A percentile compares a stretch with the other conserved stretches of the same genome.
Conservation (phyloP, 2,329 filamentous ascomycete species). For the Zymoseptoria passerinii region DNA sequence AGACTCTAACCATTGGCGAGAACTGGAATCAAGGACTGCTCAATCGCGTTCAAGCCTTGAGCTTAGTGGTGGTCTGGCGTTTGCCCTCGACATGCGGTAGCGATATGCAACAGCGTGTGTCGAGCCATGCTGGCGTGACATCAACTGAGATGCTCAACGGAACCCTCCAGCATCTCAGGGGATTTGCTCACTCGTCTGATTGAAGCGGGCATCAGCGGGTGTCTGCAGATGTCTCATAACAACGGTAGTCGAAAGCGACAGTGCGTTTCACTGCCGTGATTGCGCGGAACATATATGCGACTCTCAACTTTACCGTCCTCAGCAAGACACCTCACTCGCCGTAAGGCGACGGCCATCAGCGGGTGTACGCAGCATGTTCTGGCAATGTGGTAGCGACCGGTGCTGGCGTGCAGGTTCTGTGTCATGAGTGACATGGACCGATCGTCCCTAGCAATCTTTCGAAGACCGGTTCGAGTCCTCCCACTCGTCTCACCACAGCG, state of each 20-base stretch:
- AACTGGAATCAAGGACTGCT: background rate
- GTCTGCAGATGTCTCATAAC: background rate
- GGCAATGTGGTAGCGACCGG: background rate
- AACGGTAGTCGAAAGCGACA: background rate
- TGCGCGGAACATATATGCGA: background rate
- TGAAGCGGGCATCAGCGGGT: background rate
- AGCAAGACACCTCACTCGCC: background rate
- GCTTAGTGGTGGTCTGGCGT: background rate
- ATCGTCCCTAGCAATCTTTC: background rate
- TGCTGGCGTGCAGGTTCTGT: background rate
- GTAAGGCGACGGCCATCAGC: background rate
- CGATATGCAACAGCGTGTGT: background rate
- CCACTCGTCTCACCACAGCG: background rate
- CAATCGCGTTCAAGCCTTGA: background rate
- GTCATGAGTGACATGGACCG: background rate
- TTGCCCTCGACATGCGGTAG: background rate
- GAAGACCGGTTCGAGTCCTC: background rate
- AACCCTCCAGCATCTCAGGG: background rate
- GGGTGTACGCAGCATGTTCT: background rate
- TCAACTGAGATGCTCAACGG: background rate
- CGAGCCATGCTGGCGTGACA: background rate
- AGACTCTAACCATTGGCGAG: background rate
- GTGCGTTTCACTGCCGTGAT: background rate
- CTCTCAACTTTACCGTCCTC: background rate
- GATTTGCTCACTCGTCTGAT: background rate